Percentiles rank a stretch among this genome's conserved stretches.
Evolutionary conservation across 768 basidiomycete genomes (phyloP).

Genomic region (Amanita jacksonii): DNA sequence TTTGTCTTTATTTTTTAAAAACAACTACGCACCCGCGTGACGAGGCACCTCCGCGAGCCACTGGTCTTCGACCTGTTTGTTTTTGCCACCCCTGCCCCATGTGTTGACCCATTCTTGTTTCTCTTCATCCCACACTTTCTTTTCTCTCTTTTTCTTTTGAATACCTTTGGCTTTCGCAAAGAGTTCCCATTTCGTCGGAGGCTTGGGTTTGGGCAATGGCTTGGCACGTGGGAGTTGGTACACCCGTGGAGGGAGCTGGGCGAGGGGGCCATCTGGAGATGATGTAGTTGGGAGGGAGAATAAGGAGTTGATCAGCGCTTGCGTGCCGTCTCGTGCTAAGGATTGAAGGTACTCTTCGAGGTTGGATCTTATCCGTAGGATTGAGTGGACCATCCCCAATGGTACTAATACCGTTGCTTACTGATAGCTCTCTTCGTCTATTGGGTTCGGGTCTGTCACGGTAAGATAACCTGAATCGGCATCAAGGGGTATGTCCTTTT

Average conservation of each 20-base stretch:
- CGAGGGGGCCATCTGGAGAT: conserved; percentile 75
- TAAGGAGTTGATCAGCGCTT: conserved; percentile 69
- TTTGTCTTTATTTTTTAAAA: no score
- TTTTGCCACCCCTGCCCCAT: conserved; percentile 88
- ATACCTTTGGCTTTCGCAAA: conserved; percentile 96
- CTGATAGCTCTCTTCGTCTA: conserved; percentile 81
- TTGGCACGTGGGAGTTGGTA: conserved; percentile 84
- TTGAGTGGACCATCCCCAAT: not conserved
- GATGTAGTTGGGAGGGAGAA: conserved; percentile 73
- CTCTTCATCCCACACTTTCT: conserved; percentile 90
- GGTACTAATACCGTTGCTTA: conserved; percentile 24
- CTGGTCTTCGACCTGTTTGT: conserved; percentile 75
- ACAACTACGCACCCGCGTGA: conserved; percentile 70
- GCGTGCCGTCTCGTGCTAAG: conserved; percentile 73
- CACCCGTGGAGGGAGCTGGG: conserved; percentile 67
- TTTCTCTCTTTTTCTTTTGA: conserved; percentile 65
- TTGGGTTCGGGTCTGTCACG: conserved; percentile 80
- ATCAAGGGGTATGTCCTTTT: conserved; percentile 72
- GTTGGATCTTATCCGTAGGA: conserved; percentile 41
- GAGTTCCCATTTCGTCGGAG: conserved; percentile 91
- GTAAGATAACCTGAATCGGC: conserved; percentile 78
- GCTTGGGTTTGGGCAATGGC: conserved; percentile 87
- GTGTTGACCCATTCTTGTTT: conserved; percentile 84
- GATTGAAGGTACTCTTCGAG: conserved; percentile 74
- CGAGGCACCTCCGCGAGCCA: conserved; percentile 90